These are phyloP conservation scores for Sisymbrium altissimum DNA, from an alignment of 345 rosid genomes.

Conservation along the genomic window DNA sequence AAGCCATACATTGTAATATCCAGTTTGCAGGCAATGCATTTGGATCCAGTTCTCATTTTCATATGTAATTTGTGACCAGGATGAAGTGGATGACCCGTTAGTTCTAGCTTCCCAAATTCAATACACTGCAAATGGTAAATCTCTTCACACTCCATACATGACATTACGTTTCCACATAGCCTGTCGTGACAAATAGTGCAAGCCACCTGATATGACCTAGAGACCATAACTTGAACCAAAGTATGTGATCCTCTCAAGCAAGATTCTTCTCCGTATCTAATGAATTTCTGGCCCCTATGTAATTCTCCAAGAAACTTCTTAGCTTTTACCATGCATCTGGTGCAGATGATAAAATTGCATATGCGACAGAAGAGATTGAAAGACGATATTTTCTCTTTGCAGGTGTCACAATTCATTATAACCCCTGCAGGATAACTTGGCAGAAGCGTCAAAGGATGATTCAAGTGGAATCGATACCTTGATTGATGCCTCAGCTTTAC, in stretches of 20 bases:
- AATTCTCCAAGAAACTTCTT: not conserved
- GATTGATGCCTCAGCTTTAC: not conserved
- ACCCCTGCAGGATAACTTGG: not conserved
- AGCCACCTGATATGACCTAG: not conserved
- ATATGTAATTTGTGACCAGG: not conserved
- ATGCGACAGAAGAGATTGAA: constrained; percentile 13
- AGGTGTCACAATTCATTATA: not conserved
- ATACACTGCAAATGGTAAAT: not conserved
- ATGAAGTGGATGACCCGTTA: not conserved
- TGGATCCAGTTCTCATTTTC: not conserved
- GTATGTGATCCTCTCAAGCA: not conserved
- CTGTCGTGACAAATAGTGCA: not conserved
- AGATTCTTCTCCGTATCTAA: not conserved
- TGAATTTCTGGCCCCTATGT: not conserved
- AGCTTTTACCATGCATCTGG: not conserved
- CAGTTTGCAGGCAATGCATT: not conserved
- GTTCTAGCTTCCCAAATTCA: not conserved
- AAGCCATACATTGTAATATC: not conserved
- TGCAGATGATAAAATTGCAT: not conserved
- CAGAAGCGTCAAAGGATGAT: not conserved
- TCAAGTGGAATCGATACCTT: not conserved
- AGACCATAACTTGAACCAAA: not conserved
- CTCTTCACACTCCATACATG: not conserved
- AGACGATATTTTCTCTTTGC: not conserved
- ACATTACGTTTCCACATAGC: not conserved